Evolutionary conservation across 768 basidiomycete species (phyloP).

Genomic region (Pseudohyphozyma bogoriensis): DNA sequence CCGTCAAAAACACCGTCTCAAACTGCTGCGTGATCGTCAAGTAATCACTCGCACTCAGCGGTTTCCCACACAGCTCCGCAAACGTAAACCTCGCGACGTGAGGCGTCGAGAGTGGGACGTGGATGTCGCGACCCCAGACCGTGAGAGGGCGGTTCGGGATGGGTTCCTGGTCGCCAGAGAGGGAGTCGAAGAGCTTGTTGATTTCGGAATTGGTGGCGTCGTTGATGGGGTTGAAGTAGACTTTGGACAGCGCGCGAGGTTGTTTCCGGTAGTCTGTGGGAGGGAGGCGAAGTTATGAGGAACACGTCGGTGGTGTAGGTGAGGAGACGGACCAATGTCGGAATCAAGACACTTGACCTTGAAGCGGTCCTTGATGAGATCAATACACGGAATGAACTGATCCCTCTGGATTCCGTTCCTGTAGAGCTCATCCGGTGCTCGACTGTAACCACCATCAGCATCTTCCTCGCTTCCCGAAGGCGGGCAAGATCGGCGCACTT

Average conservation of each 20-base stretch:
- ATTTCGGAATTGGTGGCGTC: slow-evolving; percentile 59
- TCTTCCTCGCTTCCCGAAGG: not conserved
- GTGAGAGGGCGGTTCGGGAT: slow-evolving; percentile 54
- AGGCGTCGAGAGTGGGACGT: slow-evolving; percentile 46
- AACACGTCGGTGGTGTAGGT: not conserved
- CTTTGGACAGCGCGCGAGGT: slow-evolving; percentile 82
- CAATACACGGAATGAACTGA: slow-evolving; percentile 89
- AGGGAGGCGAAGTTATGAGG: not conserved
- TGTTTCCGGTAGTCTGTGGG: slow-evolving; percentile 83
- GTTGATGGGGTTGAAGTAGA: slow-evolving; percentile 77
- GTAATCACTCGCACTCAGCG: slow-evolving; percentile 90
- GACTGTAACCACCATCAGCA: slow-evolving; percentile 46
- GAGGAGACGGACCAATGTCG: slow-evolving; percentile 58
- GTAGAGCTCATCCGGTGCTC: slow-evolving; percentile 93
- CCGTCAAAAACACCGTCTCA: slow-evolving; percentile 72
- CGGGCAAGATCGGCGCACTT: slow-evolving; percentile 56
- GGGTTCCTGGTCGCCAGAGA: slow-evolving; percentile 54
- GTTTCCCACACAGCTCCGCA: slow-evolving; percentile 71
- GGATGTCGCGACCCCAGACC: slow-evolving; percentile 83
- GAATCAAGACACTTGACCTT: slow-evolving; percentile 87
- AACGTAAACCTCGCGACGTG: slow-evolving; percentile 76
- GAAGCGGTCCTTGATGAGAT: slow-evolving; percentile 76
- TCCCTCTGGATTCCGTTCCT: slow-evolving; percentile 96
- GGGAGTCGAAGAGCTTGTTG: slow-evolving; percentile 67
- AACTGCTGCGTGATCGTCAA: slow-evolving; percentile 83